Evolutionary conservation across 2,329 filamentous ascomycete species (phyloP), one percentile per base, ranked within the genome.

Genomic region (Trichoderma hamatum): DNA sequence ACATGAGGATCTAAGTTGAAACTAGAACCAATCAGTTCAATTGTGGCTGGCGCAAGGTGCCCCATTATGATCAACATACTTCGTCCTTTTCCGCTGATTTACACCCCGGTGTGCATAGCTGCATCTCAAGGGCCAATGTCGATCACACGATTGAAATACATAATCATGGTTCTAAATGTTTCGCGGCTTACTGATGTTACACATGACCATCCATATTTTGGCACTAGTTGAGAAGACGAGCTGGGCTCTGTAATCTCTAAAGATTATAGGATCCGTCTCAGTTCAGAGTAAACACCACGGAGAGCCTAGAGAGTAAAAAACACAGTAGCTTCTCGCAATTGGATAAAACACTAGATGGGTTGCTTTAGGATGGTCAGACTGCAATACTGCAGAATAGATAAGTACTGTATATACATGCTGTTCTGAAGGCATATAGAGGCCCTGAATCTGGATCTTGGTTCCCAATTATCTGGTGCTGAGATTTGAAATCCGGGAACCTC

Each of bases 111-210:
- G 51, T 54, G 5, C 51, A 54, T 54, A 54, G 51, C 51, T 54
- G 51, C 51, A 32, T 54, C 51, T 54, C 51, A 54, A 54, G 51
- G 51, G 51, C 51, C 26, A 54, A 54, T 54, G 51, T 54, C 51
- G 51, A 54, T 54, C 26, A 54, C 51, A 54, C 51, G 26, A 54
- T 54, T 54, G 51, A 54, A 54, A 54, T 54, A 56, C 28, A 56
- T 56, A 56, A 56, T 56, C 28, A 56, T 56, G 28, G 52, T 34
- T 56, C 28, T 56, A 56, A 21, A 56, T 56, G 52, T 56, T 56
- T 56, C 52, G 52, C 52, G 52, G 28, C 52, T 56, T 56, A 56
- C 19, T 56, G 52, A 56, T 56, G 52, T 34, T 56, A 56, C 28
- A 56, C 28, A 56, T 56, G 52, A 32, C 28, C 52, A 56, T 24